Base-by-base conservation (phyloP, 768 basidiomycete species). In the Agaricus subrufescens region DNA sequence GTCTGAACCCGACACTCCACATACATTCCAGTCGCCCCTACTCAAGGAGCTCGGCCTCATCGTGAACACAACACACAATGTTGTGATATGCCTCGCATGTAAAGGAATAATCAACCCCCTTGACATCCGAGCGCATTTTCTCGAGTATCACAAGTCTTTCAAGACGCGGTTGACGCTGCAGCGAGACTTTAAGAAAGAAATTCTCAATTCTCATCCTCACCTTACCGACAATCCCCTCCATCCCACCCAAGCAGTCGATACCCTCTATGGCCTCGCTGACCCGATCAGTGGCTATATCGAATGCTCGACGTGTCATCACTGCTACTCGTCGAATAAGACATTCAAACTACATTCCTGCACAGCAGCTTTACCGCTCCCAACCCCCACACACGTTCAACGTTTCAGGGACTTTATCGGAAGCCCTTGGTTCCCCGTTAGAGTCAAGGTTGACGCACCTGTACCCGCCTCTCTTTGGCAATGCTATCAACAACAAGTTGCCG, bases 41-140 rank as follows among this genome's bases (percentile, higher is more conserved):
- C 30, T 53, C 2, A 4, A 5, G 3, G 19, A 44, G 11, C 37
- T 45, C 10, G 52, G 52, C 3, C 30, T 53, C 3, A 25, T 45
- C 2, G 10, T 56, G 48, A 50, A 56, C 48, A 44, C 30, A 4
- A 25, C 3, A 29, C 37, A 10, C 39, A 44, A 50, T 6, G 34
- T 58, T 4, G 1, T 59, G 12, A 50, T 58, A 9, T 58, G 57
- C 25, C 25, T n/a, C 52, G 39, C 48, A 3, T 54, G 52, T 42
- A 38, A 50, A 31, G 29, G 46, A 2, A 37, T 59, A 9, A 37
- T 56, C 15, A 46, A 59, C 10, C 52, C 47, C 29, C 4, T 11
- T 0, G 40, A 55, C 3, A 40, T 59, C 14, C 58, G 58, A 1
- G 7, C 6, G 2, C 58, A 59, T 25, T 55, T 55, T 44, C 6